These are phyloP conservation scores for Hypoxylon sp. DNA, from an alignment of 2,329 filamentous ascomycete species.

Conservation along the genomic window DNA sequence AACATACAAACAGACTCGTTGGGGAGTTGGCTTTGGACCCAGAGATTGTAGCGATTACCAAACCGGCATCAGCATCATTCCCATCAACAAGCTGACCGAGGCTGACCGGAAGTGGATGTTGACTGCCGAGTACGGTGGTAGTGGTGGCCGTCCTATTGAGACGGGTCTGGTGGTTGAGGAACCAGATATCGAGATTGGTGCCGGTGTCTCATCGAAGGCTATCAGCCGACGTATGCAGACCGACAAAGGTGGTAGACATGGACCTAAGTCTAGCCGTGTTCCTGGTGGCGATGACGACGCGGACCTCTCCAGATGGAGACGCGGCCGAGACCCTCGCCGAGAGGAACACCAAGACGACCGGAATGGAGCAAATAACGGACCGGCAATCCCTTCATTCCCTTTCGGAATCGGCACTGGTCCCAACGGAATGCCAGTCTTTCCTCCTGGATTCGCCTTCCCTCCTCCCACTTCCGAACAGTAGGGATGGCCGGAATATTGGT, in stretches of 20 bases:
- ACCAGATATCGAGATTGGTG: conserved; percentile 98
- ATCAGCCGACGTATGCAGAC: conserved; percentile 79
- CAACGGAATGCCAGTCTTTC: conserved; percentile 67
- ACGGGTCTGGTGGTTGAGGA: conserved; percentile 92
- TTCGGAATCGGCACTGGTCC: conserved; percentile 62
- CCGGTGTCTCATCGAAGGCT: conserved; percentile 95
- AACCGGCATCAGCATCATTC: conserved; percentile 92
- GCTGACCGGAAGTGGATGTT: conserved; percentile 98
- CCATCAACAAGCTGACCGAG: conserved; percentile 92
- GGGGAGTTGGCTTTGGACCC: conserved; percentile 97
- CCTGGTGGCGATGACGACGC: conserved; percentile 53
- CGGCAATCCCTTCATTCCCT: conserved; percentile 58
- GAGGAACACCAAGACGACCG: conserved; percentile 52
- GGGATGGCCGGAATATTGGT: conserved; percentile 6
- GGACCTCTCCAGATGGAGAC: conserved; percentile 51
- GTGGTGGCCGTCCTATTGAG: conserved; percentile 85
- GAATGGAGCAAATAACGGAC: conserved; percentile 47
- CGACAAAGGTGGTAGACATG: conserved; percentile 75
- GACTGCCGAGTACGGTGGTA: conserved; percentile 93
- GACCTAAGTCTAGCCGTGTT: conserved; percentile 73
- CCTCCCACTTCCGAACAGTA: conserved; percentile 50
- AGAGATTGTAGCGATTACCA: conserved; percentile 97
- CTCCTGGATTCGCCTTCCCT: conserved; percentile 62
- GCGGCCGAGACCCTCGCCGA: conserved; percentile 50
- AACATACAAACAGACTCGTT: conserved; percentile 77